Percentiles rank a stretch among this genome's conserved stretches.
These are phyloP conservation scores for Phytophthora pini DNA, from an alignment of 352 stramenopile species.

Conservation along the genomic window DNA sequence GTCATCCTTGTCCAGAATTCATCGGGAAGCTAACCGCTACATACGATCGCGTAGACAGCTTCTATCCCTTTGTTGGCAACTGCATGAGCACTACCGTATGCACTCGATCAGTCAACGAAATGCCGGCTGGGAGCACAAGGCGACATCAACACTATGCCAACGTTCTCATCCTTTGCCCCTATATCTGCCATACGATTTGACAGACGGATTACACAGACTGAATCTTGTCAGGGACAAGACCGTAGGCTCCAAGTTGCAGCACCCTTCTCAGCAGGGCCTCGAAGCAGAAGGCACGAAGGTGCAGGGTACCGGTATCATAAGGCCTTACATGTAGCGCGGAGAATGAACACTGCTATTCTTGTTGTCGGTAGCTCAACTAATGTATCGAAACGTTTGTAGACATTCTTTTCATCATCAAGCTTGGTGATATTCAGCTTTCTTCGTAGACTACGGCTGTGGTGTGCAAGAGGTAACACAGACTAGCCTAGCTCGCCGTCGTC, in stretches of 20 bases:
- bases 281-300: no score
- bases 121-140: neutral
- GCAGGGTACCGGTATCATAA: neutral
- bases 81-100: neutral
- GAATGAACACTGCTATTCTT: no score
- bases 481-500: no score
- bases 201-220: neutral
- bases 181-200: neutral
- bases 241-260: neutral
- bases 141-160: neutral
- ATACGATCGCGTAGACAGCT: neutral
- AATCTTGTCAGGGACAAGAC: slow-evolving; percentile 2
- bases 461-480: no score
- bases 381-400: no score
- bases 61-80: neutral
- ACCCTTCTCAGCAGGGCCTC: no score
- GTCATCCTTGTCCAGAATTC: slow-evolving; percentile 1
- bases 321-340: neutral
- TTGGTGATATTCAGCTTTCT: no score
- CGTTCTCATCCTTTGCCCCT: neutral
- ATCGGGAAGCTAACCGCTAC: neutral
- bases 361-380: no score
- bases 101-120: neutral
- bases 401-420: no score
- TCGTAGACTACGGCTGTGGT: no score